Percentiles rank a stretch among this genome's conserved stretches.
Evolutionary conservation across 345 rosid genomes (phyloP).

Genomic region (Pistacia integerrima): DNA sequence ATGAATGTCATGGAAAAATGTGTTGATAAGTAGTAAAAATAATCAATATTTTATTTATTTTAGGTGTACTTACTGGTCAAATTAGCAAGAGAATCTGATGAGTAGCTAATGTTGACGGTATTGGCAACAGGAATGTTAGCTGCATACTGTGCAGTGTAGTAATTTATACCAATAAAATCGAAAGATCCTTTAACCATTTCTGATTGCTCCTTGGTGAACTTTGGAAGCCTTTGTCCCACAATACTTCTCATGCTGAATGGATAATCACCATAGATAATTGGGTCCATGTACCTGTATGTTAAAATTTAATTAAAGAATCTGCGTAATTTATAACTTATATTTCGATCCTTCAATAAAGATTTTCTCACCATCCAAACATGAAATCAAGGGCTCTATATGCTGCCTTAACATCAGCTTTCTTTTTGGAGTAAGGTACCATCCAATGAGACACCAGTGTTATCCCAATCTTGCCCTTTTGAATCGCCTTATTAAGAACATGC

Average conservation of each 20-base stretch:
- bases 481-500: conserved; percentile 12
- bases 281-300: conserved; percentile 26
- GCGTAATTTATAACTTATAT: not conserved
- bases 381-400: conserved; percentile 20
- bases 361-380: conserved; percentile 21
- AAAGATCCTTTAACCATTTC: conserved; percentile 45
- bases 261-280: conserved; percentile 56
- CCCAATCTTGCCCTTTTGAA: conserved; percentile 44
- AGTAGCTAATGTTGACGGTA: conserved; percentile 25
- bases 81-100: conserved; percentile 27
- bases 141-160: conserved; percentile 47
- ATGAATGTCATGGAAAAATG: not conserved
- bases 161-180: conserved; percentile 60
- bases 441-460: conserved; percentile 24
- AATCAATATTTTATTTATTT: not conserved
- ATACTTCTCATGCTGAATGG: conserved; percentile 48
- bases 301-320: not conserved
- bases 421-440: conserved; percentile 29
- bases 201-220: conserved; percentile 46
- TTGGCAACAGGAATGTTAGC: conserved; percentile 10
- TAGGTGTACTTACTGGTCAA: conserved; percentile 9
- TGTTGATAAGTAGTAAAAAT: not conserved
- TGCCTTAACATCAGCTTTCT: conserved; percentile 17
- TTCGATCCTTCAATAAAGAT: no score
- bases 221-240: conserved; percentile 54